Percentiles rank a stretch among this genome's conserved stretches.
Evolutionary conservation across 2,329 filamentous ascomycete genomes (phyloP).

Genomic region (Corniculantispora saksenae): DNA sequence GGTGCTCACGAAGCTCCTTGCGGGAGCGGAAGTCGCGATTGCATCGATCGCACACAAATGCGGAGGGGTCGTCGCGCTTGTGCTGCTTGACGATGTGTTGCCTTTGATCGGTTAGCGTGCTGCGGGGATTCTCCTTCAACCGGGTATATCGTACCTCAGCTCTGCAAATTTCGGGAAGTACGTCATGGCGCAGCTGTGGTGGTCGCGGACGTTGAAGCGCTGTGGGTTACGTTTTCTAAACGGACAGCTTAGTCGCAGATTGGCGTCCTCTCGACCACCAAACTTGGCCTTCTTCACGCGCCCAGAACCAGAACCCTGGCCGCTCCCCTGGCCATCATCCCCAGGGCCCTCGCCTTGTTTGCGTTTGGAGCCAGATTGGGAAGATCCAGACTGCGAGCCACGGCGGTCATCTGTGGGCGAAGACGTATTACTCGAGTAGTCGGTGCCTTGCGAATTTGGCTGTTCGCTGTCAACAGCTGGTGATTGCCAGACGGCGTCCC

Average conservation of each 20-base stretch:
- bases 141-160: slow-evolving; percentile 33
- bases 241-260: slow-evolving; percentile 44
- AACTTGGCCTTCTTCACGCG: slow-evolving; percentile 34
- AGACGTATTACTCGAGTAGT: not conserved
- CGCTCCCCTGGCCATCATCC: slow-evolving; percentile 37
- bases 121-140: too few relatives aligned
- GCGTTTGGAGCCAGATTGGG: slow-evolving; percentile 15
- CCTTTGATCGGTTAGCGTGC: slow-evolving; percentile 26
- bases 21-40: slow-evolving; percentile 40
- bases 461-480: not conserved
- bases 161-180: slow-evolving; percentile 45
- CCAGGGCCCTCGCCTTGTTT: slow-evolving; percentile 32
- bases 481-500: slow-evolving; percentile 29
- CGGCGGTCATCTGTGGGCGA: not conserved
- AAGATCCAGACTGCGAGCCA: not conserved
- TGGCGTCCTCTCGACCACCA: slow-evolving; percentile 38
- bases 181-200: slow-evolving; percentile 46
- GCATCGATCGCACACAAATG: slow-evolving; percentile 43
- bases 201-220: slow-evolving; percentile 48
- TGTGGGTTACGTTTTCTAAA: slow-evolving; percentile 47
- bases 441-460: not conserved
- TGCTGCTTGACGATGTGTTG: slow-evolving; percentile 47
- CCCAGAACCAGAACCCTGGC: slow-evolving; percentile 31
- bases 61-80: slow-evolving; percentile 42
- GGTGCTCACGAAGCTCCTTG: slow-evolving; percentile 42